Conservation (phyloP, 148 eudicot species). For the Rhododendron griersonianum region DNA sequence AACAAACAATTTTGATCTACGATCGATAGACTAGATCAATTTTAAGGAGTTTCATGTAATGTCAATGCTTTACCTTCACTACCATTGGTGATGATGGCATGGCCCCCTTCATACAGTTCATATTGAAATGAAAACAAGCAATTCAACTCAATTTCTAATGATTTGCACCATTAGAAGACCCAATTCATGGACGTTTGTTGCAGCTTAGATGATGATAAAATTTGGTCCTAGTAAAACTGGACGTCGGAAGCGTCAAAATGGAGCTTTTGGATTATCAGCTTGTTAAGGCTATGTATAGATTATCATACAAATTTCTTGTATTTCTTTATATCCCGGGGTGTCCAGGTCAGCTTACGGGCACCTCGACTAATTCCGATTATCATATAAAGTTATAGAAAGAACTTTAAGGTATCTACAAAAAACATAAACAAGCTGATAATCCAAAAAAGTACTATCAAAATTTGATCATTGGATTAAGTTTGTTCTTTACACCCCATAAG, state of each 20-base stretch:
- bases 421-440: neutral
- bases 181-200: neutral
- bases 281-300: neutral
- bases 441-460: neutral
- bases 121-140: neutral
- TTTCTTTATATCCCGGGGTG: neutral
- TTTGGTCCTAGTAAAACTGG: neutral
- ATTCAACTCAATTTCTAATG: neutral
- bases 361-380: neutral
- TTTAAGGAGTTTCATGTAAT: neutral
- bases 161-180: constrained; percentile 1
- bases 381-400: too few relatives aligned
- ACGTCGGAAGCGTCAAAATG: neutral
- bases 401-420: neutral
- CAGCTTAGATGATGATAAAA: neutral
- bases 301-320: neutral
- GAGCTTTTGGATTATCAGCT: neutral
- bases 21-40: neutral
- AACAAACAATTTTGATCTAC: too few relatives aligned
- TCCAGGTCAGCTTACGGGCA: neutral
- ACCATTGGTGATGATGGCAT: neutral
- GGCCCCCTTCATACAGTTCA: neutral
- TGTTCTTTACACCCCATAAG: neutral
- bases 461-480: neutral
- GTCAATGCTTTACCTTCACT: neutral